Evolutionary conservation across 2,329 filamentous ascomycete genomes (phyloP).

Genomic region (Emergomyces africanus): DNA sequence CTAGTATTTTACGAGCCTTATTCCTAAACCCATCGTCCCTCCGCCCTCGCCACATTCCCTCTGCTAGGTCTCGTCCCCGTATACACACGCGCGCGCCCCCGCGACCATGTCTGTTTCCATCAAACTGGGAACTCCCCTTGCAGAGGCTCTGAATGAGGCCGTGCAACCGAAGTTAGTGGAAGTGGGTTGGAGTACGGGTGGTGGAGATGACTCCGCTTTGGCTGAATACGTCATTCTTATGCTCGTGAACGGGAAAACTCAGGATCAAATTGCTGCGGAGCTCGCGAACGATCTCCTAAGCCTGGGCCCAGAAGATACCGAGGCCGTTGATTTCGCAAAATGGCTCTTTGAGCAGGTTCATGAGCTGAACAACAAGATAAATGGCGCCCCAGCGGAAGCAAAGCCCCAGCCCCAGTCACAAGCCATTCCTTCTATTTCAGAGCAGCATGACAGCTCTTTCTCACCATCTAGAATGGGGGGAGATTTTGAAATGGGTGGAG

Average conservation of each 20-base stretch:
- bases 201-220: constrained; percentile 67
- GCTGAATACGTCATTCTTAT: constrained; percentile 96
- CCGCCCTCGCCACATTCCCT: neutral
- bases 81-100: neutral
- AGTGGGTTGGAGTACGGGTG: constrained; percentile 78
- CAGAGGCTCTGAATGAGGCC: constrained; percentile 65
- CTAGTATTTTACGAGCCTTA: neutral
- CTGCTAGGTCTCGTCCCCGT: neutral
- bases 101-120: constrained; percentile 62
- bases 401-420: constrained; percentile 14
- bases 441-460: constrained; percentile 20
- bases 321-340: constrained; percentile 67
- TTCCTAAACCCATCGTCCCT: no score
- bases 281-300: constrained; percentile 77
- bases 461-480: constrained; percentile 21
- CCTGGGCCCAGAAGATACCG: constrained; percentile 68
- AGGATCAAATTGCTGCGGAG: constrained; percentile 78
- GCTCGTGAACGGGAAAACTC: constrained; percentile 88
- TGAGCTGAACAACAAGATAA: constrained; percentile 49
- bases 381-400: constrained; percentile 33
- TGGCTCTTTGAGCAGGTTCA: constrained; percentile 92
- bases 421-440: constrained; percentile 23
- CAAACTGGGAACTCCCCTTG: constrained; percentile 65
- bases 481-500: constrained; percentile 63
- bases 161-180: constrained; percentile 89